phyloP scores from a whole-genome alignment of 116 monocot genomes.

The Zostera marina region DNA sequence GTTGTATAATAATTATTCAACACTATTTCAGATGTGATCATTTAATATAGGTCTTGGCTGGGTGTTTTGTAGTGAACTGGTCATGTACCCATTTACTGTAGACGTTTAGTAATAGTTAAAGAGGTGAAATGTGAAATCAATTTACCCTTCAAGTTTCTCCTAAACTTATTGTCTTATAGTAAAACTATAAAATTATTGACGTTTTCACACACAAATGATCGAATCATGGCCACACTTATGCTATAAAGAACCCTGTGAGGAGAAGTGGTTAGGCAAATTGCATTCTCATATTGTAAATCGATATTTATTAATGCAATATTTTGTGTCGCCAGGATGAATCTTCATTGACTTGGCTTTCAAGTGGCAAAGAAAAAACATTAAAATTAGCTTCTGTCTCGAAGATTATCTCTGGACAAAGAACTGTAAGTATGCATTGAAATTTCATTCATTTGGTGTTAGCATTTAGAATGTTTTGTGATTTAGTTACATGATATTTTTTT shows the following conservation, averaged over 20 bases:
- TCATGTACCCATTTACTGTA: too few species aligned
- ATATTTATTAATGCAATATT: neutral
- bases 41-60: too few species aligned
- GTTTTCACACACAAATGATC: too few species aligned
- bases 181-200: too few species aligned
- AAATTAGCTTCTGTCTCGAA: slow-evolving; percentile 41
- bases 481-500: neutral
- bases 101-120: too few species aligned
- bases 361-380: slow-evolving; percentile 32
- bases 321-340: slow-evolving; percentile 14
- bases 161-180: too few species aligned
- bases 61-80: too few species aligned
- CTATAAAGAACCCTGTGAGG: neutral
- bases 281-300: neutral
- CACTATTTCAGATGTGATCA: too few species aligned
- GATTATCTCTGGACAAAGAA: slow-evolving; percentile 55
- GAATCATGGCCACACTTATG: too few species aligned
- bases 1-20: too few species aligned
- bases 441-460: neutral
- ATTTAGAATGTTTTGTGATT: neutral
- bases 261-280: neutral
- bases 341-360: slow-evolving; percentile 32
- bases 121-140: too few species aligned
- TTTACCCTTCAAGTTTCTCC: too few species aligned
- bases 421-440: slow-evolving; percentile 24